Evolutionary conservation across 148 eudicot genomes (phyloP).

Genomic region (Chenopodium berlandieri): DNA sequence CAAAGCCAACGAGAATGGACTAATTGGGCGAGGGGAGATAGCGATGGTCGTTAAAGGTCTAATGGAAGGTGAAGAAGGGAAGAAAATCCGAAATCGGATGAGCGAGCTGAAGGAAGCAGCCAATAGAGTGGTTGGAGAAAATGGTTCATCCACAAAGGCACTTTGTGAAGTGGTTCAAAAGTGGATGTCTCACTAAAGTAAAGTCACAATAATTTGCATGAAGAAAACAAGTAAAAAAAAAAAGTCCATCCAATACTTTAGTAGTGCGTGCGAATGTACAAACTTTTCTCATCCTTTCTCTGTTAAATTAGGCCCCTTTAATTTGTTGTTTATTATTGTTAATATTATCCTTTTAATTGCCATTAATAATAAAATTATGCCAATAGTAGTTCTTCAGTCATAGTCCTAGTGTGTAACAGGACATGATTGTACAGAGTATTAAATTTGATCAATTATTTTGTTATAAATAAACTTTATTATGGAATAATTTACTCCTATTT

Average conservation of each 20-base stretch:
- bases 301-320: background rate
- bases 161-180: conserved; percentile 38
- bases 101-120: conserved; percentile 47
- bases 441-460: background rate
- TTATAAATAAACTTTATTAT: background rate
- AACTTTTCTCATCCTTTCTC: background rate
- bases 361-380: background rate
- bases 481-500: background rate
- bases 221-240: background rate
- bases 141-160: conserved; percentile 44
- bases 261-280: conserved; percentile 11
- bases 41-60: conserved; percentile 36
- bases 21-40: conserved; percentile 34
- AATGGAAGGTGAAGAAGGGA: conserved; percentile 65
- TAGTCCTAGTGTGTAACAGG: conserved; percentile 16
- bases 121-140: conserved; percentile 29
- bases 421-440: conserved; percentile 3
- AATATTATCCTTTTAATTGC: background rate
- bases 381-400: conserved; percentile 19
- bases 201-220: conserved; percentile 10
- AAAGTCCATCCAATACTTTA: background rate
- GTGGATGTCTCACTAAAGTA: conserved; percentile 35
- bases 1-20: conserved; percentile 17
- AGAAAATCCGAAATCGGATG: conserved; percentile 31
- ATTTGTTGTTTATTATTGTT: too few relatives aligned